Evolutionary conservation across 768 basidiomycete species (phyloP).

Genomic region (Hemileccinum impolitum): DNA sequence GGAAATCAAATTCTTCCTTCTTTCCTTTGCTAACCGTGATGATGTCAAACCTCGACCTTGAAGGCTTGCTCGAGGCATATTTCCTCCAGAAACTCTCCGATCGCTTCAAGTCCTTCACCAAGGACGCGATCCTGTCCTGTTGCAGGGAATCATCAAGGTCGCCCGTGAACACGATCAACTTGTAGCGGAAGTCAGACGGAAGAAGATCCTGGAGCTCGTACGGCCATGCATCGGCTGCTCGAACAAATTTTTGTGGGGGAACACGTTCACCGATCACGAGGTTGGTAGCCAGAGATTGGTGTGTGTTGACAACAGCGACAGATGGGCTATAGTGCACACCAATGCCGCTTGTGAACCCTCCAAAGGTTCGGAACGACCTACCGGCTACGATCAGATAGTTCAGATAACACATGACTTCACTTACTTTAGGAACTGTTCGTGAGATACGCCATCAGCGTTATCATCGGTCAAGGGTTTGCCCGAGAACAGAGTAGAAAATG

Average conservation of each 20-base stretch:
- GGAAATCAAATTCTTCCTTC: slow-evolving; percentile 34
- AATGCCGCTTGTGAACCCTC: slow-evolving; percentile 45
- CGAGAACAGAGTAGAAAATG: slow-evolving; percentile 50
- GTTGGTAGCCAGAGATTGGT: slow-evolving; percentile 37
- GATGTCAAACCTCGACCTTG: slow-evolving; percentile 30
- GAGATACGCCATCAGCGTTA: slow-evolving; percentile 36
- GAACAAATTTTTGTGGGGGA: slow-evolving; percentile 44
- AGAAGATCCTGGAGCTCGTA: slow-evolving; percentile 50
- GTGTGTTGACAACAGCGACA: slow-evolving; percentile 28
- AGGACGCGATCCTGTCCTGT: slow-evolving; percentile 17
- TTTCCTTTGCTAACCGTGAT: slow-evolving; percentile 25
- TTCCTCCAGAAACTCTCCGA: slow-evolving; percentile 26
- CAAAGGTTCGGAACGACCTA: slow-evolving; percentile 45
- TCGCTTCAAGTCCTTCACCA: slow-evolving; percentile 28
- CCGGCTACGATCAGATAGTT: neutral
- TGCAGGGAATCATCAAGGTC: slow-evolving; percentile 26
- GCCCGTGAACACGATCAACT: slow-evolving; percentile 46
- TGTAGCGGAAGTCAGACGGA: slow-evolving; percentile 46
- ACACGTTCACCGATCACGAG: slow-evolving; percentile 51
- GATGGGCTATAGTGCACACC: slow-evolving; percentile 50
- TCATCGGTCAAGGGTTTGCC: slow-evolving; percentile 44
- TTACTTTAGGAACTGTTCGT: slow-evolving; percentile 45
- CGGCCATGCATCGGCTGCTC: slow-evolving; percentile 44
- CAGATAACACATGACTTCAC: slow-evolving; percentile 3
- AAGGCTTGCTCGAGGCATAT: slow-evolving; percentile 20